These are phyloP conservation scores for Blastocrithidia nonstop DNA, from an alignment of 208 protist species.

Conservation along the genomic window DNA sequence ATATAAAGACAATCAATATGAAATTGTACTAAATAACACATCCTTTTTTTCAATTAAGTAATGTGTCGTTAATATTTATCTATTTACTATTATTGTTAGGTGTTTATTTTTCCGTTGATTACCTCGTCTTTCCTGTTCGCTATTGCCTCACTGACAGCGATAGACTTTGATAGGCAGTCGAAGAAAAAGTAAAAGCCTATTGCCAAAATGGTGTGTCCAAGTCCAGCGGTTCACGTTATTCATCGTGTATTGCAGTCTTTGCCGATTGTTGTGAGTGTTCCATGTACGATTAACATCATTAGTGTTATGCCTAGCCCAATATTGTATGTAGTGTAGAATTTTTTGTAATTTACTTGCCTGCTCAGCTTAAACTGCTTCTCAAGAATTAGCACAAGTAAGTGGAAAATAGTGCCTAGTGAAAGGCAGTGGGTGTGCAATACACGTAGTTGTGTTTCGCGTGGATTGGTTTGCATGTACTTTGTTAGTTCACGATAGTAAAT, in stretches of 20 bases:
- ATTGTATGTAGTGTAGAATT: slow-evolving; percentile 47
- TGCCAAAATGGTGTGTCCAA: slow-evolving; percentile 24
- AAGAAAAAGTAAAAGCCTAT: slow-evolving; percentile 41
- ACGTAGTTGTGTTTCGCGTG: slow-evolving; percentile 27
- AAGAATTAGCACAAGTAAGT: slow-evolving; percentile 31
- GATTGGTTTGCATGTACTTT: slow-evolving; percentile 11
- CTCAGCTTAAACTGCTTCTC: slow-evolving; percentile 36
- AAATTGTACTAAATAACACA: too few species aligned
- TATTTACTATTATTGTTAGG: too few species aligned
- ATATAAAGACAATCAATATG: too few species aligned
- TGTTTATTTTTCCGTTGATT: too few species aligned
- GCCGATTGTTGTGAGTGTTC: slow-evolving; percentile 28
- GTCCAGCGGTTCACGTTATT: slow-evolving; percentile 21
- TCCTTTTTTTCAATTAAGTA: too few species aligned
- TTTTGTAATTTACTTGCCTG: slow-evolving; percentile 31
- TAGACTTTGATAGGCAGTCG: slow-evolving; percentile 16
- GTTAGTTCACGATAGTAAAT: slow-evolving; percentile 46
- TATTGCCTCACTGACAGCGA: too few species aligned
- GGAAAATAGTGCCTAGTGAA: slow-evolving; percentile 37
- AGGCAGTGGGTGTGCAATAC: slow-evolving; percentile 51
- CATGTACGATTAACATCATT: slow-evolving; percentile 31
- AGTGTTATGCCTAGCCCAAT: slow-evolving; percentile 38
- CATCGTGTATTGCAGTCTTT: slow-evolving; percentile 13
- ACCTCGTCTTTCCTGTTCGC: too few species aligned
- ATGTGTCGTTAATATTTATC: too few species aligned